Evolutionary conservation across 768 basidiomycete species (phyloP), one percentile per base, ranked within the genome.

Genomic region (Mycena latifolia): DNA sequence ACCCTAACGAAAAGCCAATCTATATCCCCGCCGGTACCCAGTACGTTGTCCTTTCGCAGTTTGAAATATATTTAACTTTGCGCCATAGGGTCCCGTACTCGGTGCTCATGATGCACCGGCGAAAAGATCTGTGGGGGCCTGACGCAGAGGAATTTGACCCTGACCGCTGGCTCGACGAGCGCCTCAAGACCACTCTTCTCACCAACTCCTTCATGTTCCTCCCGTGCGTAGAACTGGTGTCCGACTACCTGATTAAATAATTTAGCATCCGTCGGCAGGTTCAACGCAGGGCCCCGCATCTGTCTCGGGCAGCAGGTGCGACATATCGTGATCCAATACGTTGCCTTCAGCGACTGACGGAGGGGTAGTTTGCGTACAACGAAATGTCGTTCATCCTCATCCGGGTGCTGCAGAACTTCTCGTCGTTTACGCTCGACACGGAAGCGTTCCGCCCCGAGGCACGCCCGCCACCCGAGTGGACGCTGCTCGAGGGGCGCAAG

Each of bases 131-230:
- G 2, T 92, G 90, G 90, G 90, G 90, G 9, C 89, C 90, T 11
- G 90, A 91, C 73, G 90, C 90, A 5, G 80, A 86, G 51, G 83
- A 87, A 71, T 92, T 91, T 60, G 90, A 92, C 71, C 90, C 91
- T 0, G 89, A 91, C 65, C 85, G 90, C 5, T 92, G 89, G 80
- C 78, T 92, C 47, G 91, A 91, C 71, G 80, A 87, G 12, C 81
- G 90, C 12, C 75, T 90, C 35, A 82, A 87, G 67, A 87, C 85
- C 70, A 89, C 90, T 61, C 80, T 92, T 29, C 78, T 85, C 29
- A 82, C 85, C 39, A 89, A 90, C 67, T 84, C 89, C 0, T 91
- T 89, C 78, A 89, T 91, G 62, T 93, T 92, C 78, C 80, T 91
- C 5, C 88, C 88, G 18, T 67, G 18, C 41, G 66, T 53, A 17